phyloP scores from a whole-genome alignment of 805 yeast species.

The Yamadazyma tumulicola region DNA sequence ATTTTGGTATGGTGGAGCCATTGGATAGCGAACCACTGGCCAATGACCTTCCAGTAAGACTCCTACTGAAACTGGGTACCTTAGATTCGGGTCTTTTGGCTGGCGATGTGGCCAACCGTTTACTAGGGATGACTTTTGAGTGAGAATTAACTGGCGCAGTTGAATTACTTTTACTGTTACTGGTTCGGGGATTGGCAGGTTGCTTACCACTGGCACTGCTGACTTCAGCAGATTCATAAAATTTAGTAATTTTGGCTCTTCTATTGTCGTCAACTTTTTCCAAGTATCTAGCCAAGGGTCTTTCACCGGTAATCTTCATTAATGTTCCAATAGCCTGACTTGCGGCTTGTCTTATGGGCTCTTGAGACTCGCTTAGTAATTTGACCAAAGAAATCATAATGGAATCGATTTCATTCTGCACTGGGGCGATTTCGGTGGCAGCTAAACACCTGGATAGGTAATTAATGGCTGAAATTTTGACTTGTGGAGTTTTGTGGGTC shows the following conservation, averaged over 20 bases:
- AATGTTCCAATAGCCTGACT: constrained; percentile 76
- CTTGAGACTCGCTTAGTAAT: constrained; percentile 77
- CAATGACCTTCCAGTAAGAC: constrained; percentile 44
- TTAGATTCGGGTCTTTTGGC: constrained; percentile 43
- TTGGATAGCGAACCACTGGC: constrained; percentile 14
- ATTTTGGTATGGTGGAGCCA: no score
- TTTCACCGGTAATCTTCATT: constrained; percentile 77
- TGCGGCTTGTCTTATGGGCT: constrained; percentile 75
- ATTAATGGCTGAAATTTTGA: constrained; percentile 66
- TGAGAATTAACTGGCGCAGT: constrained; percentile 66
- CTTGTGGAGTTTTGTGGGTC: constrained; percentile 79
- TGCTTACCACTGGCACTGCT: constrained; percentile 19
- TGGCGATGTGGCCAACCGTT: constrained; percentile 71
- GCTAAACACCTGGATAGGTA: constrained; percentile 63
- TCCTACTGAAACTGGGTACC: constrained; percentile 28
- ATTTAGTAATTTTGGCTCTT: constrained; percentile 60
- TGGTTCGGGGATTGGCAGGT: constrained; percentile 9
- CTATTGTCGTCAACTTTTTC: constrained; percentile 77
- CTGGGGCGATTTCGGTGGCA: constrained; percentile 47
- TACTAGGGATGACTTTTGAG: constrained; percentile 49
- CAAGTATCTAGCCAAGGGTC: constrained; percentile 55
- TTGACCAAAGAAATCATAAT: constrained; percentile 57
- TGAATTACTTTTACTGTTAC: constrained; percentile 57
- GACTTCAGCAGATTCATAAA: constrained; percentile 53
- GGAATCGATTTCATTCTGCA: constrained; percentile 48